These are phyloP conservation scores for Chrysoporthe deuterocubensis DNA, from an alignment of 2,329 filamentous ascomycete genomes.

Conservation along the genomic window DNA sequence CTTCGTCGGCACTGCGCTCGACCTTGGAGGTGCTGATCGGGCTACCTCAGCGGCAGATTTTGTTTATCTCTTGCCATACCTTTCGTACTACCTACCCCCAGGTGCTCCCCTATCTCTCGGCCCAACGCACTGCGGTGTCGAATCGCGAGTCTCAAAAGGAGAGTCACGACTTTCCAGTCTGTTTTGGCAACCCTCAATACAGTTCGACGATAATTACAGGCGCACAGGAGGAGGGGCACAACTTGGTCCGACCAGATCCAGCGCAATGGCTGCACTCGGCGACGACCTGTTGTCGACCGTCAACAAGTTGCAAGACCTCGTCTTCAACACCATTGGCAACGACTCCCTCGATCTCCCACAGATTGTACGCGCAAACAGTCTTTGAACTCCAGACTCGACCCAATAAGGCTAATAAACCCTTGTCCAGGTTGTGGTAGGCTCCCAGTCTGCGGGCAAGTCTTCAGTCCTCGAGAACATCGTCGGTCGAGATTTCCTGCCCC, in stretches of 20 bases:
- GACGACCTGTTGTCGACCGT: conserved; percentile 94
- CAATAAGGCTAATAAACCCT: neutral
- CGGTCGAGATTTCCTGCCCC: conserved; percentile 93
- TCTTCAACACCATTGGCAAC: conserved; percentile 99
- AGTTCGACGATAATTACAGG: neutral
- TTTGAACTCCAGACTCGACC: conserved; percentile 1
- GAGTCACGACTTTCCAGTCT: conserved; percentile 21
- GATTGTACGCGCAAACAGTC: conserved; percentile 70
- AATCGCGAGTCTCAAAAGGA: conserved; percentile 1
- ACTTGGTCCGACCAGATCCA: conserved; percentile 24
- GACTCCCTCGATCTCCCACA: conserved; percentile 97
- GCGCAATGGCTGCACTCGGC: conserved; percentile 85
- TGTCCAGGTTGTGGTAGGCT: conserved; percentile 90
- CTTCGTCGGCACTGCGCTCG: neutral
- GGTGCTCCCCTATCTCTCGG: conserved; percentile 2
- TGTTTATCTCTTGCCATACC: conserved; percentile 19
- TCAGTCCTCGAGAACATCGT: conserved; percentile 99
- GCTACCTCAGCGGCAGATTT: conserved; percentile 25
- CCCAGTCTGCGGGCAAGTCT: conserved; percentile 97
- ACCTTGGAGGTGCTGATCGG: conserved; percentile 7
- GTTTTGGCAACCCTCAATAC: conserved; percentile 4
- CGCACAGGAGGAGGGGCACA: neutral
- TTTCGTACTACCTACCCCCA: conserved; percentile 2
- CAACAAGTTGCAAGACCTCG: conserved; percentile 97
- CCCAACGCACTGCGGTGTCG: neutral